These are phyloP conservation scores for Dillenia turbinata DNA, from an alignment of 164 flowering plant genomes.

Conservation along the genomic window DNA sequence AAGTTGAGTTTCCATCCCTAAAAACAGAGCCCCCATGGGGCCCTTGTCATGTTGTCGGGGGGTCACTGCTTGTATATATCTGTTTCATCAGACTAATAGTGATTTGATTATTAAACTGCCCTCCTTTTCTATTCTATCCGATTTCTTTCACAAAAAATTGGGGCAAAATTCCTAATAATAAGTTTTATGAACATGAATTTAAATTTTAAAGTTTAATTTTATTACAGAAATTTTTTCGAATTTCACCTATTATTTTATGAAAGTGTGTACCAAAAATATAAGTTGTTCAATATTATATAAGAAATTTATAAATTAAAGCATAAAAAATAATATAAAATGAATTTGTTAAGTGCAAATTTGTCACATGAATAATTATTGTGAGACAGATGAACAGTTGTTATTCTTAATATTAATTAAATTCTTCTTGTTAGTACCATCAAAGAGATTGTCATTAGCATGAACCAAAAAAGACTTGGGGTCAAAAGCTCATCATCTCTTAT, in stretches of 20 bases:
- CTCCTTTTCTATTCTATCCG: constrained; percentile 6
- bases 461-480: constrained; percentile 19
- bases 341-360: too few species aligned
- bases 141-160: constrained; percentile 1
- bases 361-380: too few species aligned
- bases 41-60: constrained; percentile 44
- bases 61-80: constrained; percentile 36
- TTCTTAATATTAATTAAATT: neutral
- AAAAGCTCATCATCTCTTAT: constrained; percentile 43
- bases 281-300: too few species aligned
- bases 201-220: too few species aligned
- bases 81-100: constrained; percentile 20
- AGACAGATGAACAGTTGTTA: neutral
- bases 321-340: too few species aligned
- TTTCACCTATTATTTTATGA: too few species aligned
- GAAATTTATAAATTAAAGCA: too few species aligned
- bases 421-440: constrained; percentile 8
- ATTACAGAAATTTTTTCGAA: neutral
- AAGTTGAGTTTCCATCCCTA: constrained; percentile 24
- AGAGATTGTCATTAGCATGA: constrained; percentile 16
- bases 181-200: too few species aligned
- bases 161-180: too few species aligned
- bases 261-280: too few species aligned
- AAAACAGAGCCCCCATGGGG: constrained; percentile 18
- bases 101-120: constrained; percentile 21